These are phyloP conservation scores for Chiua virens DNA, from an alignment of 768 basidiomycete species.

Conservation along the genomic window DNA sequence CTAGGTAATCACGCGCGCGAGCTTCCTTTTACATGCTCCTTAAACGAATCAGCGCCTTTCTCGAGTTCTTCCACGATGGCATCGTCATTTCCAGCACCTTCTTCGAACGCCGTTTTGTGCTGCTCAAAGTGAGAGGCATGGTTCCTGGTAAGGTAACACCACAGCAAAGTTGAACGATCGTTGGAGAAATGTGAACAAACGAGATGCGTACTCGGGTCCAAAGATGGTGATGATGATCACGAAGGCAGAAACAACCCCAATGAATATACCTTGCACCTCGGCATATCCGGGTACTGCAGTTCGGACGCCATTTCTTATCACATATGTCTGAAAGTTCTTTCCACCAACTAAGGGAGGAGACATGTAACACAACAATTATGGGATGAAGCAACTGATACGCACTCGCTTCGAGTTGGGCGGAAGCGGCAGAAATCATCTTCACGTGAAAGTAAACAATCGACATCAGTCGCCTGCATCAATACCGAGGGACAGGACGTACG, in stretches of 20 bases:
- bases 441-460: not conserved
- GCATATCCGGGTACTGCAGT: slow-evolving; percentile 64
- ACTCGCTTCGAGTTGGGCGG: slow-evolving; percentile 80
- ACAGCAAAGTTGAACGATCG: not conserved
- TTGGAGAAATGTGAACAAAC: not conserved
- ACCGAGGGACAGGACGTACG: slow-evolving; percentile 20
- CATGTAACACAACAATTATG: not conserved
- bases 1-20: slow-evolving; percentile 10
- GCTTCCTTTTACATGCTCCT: slow-evolving; percentile 1
- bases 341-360: slow-evolving; percentile 51
- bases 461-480: not conserved
- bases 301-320: slow-evolving; percentile 40
- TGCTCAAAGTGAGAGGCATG: slow-evolving; percentile 85
- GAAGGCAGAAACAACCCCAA: slow-evolving; percentile 79
- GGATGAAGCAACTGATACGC: slow-evolving; percentile 15
- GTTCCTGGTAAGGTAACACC: slow-evolving; percentile 42
- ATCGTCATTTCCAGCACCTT: slow-evolving; percentile 60
- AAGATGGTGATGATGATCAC: slow-evolving; percentile 74
- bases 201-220: slow-evolving; percentile 68
- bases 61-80: slow-evolving; percentile 33
- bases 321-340: slow-evolving; percentile 50
- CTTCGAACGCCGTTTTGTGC: slow-evolving; percentile 75
- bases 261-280: slow-evolving; percentile 81
- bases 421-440: slow-evolving; percentile 68
- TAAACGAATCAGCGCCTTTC: slow-evolving; percentile 3